These are phyloP conservation scores for Neurospora sp. DNA, from an alignment of 2,329 filamentous ascomycete genomes.

Conservation along the genomic window DNA sequence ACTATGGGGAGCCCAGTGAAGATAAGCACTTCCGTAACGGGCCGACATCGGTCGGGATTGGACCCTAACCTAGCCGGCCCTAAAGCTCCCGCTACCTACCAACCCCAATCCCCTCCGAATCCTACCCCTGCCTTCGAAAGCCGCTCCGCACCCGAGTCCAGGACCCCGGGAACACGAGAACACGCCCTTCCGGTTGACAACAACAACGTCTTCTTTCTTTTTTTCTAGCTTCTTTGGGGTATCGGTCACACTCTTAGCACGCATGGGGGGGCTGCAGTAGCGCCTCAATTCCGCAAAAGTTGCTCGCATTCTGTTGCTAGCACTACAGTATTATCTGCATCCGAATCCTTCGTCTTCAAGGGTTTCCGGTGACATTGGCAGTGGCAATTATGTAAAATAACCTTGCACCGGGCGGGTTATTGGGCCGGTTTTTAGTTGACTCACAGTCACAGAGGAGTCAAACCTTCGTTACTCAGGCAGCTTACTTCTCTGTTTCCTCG, in stretches of 20 bases:
- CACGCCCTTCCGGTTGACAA: not conserved
- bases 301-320: not conserved
- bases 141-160: not conserved
- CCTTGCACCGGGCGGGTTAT: not conserved
- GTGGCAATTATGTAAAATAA: not conserved
- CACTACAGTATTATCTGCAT: not conserved
- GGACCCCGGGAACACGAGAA: not conserved
- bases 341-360: not conserved
- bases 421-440: not conserved
- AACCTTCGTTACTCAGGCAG: not conserved
- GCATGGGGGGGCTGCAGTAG: not conserved
- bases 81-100: not conserved
- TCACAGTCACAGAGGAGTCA: not conserved
- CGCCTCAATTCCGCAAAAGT: not conserved
- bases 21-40: not conserved
- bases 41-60: not conserved
- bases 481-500: not conserved
- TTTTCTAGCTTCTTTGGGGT: not conserved
- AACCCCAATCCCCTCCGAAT: not conserved
- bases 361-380: not conserved
- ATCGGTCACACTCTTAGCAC: not conserved
- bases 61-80: not conserved
- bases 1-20: not conserved
- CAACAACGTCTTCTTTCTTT: not conserved
- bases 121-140: not conserved